Percentiles rank a stretch among this genome's conserved stretches.
Evolutionary conservation across 192 early-diverging fungal species (phyloP).

Genomic region (Entophlyctis helioformis): DNA sequence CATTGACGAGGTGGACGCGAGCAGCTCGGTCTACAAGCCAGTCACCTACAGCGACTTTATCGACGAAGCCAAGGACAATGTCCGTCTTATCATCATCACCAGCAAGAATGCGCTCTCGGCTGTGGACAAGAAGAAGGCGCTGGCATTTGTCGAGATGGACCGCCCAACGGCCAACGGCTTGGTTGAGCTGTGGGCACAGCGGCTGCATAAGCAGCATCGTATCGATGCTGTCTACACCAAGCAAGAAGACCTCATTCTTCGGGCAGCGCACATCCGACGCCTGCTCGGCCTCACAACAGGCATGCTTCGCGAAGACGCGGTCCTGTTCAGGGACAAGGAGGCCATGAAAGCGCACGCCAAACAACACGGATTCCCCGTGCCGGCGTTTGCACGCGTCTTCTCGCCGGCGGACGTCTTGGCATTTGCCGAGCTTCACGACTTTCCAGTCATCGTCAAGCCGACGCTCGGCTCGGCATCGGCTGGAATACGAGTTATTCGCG

Average conservation of each 20-base stretch:
- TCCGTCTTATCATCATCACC: conserved; percentile 13
- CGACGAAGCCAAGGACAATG: conserved; percentile 7
- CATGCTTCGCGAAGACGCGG: conserved; percentile 3
- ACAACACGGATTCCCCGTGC: conserved; percentile 14
- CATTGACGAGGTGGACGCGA: conserved; percentile 19
- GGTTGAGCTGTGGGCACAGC: conserved; percentile 13
- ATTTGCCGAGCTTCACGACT: conserved; percentile 11
- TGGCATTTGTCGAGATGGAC: conserved; percentile 12
- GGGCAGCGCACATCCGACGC: conserved; percentile 17
- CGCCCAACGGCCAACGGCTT: conserved; percentile 12
- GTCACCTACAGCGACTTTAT: conserved; percentile 11
- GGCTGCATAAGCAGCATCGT: conserved; percentile 15
- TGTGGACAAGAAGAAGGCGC: conserved; percentile 1
- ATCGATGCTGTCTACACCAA: conserved; percentile 28
- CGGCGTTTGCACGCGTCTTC: conserved; percentile 12
- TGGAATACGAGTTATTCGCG: conserved; percentile 13
- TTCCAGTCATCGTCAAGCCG: conserved; percentile 26
- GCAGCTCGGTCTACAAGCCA: conserved; percentile 7
- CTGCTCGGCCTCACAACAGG: conserved; percentile 9
- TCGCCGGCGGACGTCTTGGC: conserved; percentile 14
- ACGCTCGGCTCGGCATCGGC: conserved; percentile 20
- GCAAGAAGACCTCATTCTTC: conserved; percentile 29
- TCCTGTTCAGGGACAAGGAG: conserved; percentile 22
- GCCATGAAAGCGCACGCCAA: conserved; percentile 16
- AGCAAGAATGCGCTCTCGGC: not conserved